phyloP scores from a whole-genome alignment of 768 basidiomycete genomes.

The Termitomyces sp. region DNA sequence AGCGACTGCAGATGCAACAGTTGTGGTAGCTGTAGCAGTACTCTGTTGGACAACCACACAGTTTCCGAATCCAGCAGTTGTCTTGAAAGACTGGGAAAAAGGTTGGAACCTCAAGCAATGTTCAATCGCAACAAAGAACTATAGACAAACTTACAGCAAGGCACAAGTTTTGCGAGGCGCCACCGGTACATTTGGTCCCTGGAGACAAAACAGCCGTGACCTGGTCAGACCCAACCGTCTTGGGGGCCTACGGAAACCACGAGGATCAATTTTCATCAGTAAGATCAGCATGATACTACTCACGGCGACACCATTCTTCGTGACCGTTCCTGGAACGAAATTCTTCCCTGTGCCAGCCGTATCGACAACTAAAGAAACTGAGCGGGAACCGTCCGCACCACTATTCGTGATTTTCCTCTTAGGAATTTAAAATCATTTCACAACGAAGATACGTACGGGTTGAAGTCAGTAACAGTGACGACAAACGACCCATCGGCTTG shows the following conservation, averaged over 20 bases:
- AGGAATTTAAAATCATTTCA: not conserved
- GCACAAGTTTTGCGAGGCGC: conserved; percentile 37
- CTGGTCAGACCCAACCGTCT: conserved; percentile 28
- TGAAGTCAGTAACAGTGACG: conserved; percentile 39
- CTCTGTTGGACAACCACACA: conserved; percentile 43
- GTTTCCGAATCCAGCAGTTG: conserved; percentile 48
- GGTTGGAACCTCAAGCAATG: not conserved
- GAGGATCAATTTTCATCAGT: not conserved
- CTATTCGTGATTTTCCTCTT: conserved; percentile 14
- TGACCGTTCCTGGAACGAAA: conserved; percentile 32
- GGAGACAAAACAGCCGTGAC: conserved; percentile 41
- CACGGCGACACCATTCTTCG: conserved; percentile 44
- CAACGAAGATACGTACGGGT: conserved; percentile 25
- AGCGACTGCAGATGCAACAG: not conserved
- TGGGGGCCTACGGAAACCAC: conserved; percentile 28
- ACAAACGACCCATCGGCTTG: conserved; percentile 37
- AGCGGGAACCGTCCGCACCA: conserved; percentile 42
- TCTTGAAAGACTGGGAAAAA: conserved; percentile 34
- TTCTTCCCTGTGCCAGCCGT: conserved; percentile 35
- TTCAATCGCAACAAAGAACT: not conserved
- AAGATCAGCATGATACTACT: conserved; percentile 13
- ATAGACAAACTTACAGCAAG: conserved; percentile 32
- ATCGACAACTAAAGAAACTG: conserved; percentile 41
- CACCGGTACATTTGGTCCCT: conserved; percentile 47
- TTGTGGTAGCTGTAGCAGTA: conserved; percentile 8